Evolutionary conservation across 129 eudicot genomes (phyloP).

Genomic region (Cynara cardunculus): DNA sequence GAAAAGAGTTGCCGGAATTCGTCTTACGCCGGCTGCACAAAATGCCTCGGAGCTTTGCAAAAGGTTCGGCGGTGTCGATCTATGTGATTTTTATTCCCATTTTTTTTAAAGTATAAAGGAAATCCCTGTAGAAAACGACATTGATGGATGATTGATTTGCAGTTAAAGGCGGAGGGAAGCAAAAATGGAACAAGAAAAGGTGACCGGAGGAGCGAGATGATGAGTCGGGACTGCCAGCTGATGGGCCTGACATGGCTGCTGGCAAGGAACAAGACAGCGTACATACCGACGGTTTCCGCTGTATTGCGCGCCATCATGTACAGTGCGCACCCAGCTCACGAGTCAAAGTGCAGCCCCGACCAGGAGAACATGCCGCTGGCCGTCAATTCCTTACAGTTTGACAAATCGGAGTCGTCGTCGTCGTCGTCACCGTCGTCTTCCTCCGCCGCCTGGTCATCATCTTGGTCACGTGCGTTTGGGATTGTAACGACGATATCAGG

Average conservation of each 20-base stretch:
- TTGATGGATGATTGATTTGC: not conserved
- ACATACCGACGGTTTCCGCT: slow-evolving; percentile 96
- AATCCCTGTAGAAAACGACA: not conserved
- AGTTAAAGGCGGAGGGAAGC: slow-evolving; percentile 60
- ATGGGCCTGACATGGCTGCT: slow-evolving; percentile 99
- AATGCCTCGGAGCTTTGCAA: slow-evolving; percentile 80
- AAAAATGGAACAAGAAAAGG: slow-evolving; percentile 51
- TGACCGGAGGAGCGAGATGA: slow-evolving; percentile 60
- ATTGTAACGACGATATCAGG: slow-evolving; percentile 12
- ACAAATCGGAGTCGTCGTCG: slow-evolving; percentile 28
- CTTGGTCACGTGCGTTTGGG: slow-evolving; percentile 9
- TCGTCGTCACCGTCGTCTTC: not conserved
- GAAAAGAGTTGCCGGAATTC: slow-evolving; percentile 82
- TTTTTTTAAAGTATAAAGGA: no score
- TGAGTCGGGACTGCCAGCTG: slow-evolving; percentile 80
- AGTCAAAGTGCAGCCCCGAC: slow-evolving; percentile 80
- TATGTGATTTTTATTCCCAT: not conserved
- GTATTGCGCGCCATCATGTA: slow-evolving; percentile 93
- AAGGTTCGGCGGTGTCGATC: slow-evolving; percentile 45
- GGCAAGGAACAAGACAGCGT: slow-evolving; percentile 86
- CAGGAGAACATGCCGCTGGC: slow-evolving; percentile 98
- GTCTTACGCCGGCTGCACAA: slow-evolving; percentile 81
- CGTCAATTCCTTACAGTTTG: slow-evolving; percentile 89
- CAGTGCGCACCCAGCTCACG: slow-evolving; percentile 85
- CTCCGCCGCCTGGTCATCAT: not conserved